Evolutionary conservation across 2,329 filamentous ascomycete species (phyloP), one percentile per base, ranked within the genome.

Genomic region (Aspergillus nomiae): DNA sequence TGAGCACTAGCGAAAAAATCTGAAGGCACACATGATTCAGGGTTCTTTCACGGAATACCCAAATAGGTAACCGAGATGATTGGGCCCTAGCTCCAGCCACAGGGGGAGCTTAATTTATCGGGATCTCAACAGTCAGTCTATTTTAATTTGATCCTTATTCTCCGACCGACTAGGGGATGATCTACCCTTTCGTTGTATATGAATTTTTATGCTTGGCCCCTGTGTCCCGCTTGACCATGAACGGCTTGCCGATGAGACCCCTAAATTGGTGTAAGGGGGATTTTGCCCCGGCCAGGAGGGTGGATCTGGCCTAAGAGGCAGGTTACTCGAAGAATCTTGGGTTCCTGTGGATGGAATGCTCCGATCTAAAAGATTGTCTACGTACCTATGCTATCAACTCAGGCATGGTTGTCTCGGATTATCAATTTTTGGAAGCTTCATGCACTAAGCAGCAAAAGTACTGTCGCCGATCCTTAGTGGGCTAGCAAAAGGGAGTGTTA

Each of bases 401-500:
- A 26, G 14, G 56, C 43, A 43, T 53, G 51, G 53, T 12, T 48
- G 38, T 54, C 51, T 50, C 58, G 61, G 61, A 50, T 59, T 65
- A 58, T 65, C 63, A 63, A 59, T 63, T 51, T 63, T 63, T 55
- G 61, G 63, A 65, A 63, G 61, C 61, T 54, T 56, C 58, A 50
- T 24, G 43, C 19, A 41, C 34, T 21, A 58, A 58, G 56, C 57
- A 50, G 58, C 61, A 61, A 65, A 65, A 63, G 63, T 61, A 60
- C 60, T 50, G n/a, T 14, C 28, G 26, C 11, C 28, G 26, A 11
- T 21, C 48, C 26, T 32, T 34, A 34, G 48, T 16, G n/a, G 34
- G 8, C 28, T 8, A 30, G 14, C 26, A 51, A 51, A 11, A 32
- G 12, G 14, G 26, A 26, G 24, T 30, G 10, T 24, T 11, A 32